Evolutionary conservation across 768 basidiomycete genomes (phyloP).

Genomic region (Tremella fuciformis): DNA sequence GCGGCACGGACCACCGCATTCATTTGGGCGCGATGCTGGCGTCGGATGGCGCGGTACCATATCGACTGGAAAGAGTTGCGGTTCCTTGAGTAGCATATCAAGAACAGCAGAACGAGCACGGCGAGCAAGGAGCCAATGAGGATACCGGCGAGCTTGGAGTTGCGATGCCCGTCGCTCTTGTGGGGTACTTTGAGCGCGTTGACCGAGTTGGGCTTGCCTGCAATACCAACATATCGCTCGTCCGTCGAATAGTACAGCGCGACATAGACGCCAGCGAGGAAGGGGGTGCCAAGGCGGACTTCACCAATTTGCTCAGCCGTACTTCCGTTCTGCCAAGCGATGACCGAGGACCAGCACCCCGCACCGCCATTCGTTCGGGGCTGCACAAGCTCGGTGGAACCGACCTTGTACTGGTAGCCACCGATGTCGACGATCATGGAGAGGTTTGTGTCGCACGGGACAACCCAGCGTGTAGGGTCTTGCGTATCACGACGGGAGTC

Average conservation of each 20-base stretch:
- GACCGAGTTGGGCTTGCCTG: slow-evolving; percentile 44
- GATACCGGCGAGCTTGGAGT: slow-evolving; percentile 39
- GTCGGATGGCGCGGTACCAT: slow-evolving; percentile 41
- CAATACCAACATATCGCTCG: slow-evolving; percentile 43
- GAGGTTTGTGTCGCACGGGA: slow-evolving; percentile 43
- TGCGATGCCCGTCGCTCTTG: slow-evolving; percentile 15
- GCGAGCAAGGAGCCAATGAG: slow-evolving; percentile 70
- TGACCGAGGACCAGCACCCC: slow-evolving; percentile 41
- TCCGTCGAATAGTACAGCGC: slow-evolving; percentile 34
- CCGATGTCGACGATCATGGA: slow-evolving; percentile 40
- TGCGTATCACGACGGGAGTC: slow-evolving; percentile 26
- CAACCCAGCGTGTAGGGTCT: slow-evolving; percentile 34
- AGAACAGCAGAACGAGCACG: slow-evolving; percentile 70
- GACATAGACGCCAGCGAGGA: slow-evolving; percentile 44
- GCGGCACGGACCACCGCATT: slow-evolving; percentile 31
- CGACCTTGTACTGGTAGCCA: slow-evolving; percentile 34
- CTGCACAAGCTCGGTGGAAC: slow-evolving; percentile 37
- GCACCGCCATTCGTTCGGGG: slow-evolving; percentile 16
- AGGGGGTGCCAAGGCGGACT: slow-evolving; percentile 48
- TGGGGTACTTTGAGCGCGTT: slow-evolving; percentile 29
- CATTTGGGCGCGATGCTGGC: slow-evolving; percentile 40
- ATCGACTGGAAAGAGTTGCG: slow-evolving; percentile 41
- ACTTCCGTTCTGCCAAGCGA: slow-evolving; percentile 45
- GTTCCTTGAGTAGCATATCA: slow-evolving; percentile 63
- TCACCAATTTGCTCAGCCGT: slow-evolving; percentile 37